Conservation (phyloP, 805 yeast genomes). For the Lachancea fermentati region DNA sequence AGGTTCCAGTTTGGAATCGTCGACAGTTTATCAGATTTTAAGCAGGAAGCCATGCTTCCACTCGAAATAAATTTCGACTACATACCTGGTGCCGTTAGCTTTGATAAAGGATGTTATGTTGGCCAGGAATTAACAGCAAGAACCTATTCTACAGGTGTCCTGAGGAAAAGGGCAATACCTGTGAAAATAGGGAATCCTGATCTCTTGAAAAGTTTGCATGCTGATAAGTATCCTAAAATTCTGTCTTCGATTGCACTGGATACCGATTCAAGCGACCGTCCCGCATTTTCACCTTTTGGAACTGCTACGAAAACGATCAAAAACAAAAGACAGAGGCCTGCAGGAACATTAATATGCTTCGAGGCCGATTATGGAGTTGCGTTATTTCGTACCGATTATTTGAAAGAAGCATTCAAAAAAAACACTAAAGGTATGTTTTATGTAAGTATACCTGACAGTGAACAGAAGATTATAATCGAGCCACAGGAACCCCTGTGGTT, state of each 20-base stretch:
- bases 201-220: constrained; percentile 1
- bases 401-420: constrained; percentile 21
- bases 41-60: constrained; percentile 57
- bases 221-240: constrained; percentile 7
- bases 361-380: constrained; percentile 64
- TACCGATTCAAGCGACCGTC: background rate
- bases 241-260: constrained; percentile 16
- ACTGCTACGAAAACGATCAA: constrained; percentile 16
- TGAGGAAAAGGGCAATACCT: constrained; percentile 81
- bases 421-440: constrained; percentile 31
- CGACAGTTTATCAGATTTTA: constrained; percentile 47
- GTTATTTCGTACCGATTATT: constrained; percentile 45
- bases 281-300: constrained; percentile 35
- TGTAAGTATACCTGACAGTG: constrained; percentile 26
- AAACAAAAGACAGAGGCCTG: constrained; percentile 40
- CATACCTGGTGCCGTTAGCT: constrained; percentile 68
- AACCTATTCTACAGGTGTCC: constrained; percentile 73
- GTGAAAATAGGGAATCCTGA: constrained; percentile 32
- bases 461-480: constrained; percentile 10
- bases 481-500: constrained; percentile 28
- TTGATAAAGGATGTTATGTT: constrained; percentile 90
- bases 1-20: constrained; percentile 46
- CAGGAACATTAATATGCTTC: constrained; percentile 56
- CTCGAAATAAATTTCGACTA: constrained; percentile 76
- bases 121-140: constrained; percentile 95